Percentiles rank a stretch among this genome's conserved stretches.
These are phyloP conservation scores for Flaveria linearis DNA, from an alignment of 129 eudicot genomes.

Conservation along the genomic window DNA sequence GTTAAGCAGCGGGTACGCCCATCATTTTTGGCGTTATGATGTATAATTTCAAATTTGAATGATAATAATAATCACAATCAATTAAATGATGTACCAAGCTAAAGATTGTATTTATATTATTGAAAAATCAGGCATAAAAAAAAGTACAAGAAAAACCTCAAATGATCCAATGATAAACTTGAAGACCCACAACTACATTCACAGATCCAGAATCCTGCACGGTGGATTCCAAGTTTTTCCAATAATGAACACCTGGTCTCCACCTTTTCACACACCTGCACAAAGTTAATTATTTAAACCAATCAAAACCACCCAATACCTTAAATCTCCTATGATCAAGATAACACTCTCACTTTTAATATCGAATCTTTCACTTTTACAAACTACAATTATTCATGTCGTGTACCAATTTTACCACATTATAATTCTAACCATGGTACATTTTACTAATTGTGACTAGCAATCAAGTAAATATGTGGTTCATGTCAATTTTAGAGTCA, in stretches of 20 bases:
- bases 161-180: slow-evolving; percentile 30
- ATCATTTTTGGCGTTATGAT: too few relatives aligned
- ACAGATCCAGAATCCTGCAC: slow-evolving; percentile 63
- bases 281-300: slow-evolving; percentile 15
- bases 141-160: slow-evolving; percentile 40
- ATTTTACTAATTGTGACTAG: neutral
- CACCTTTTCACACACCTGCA: slow-evolving; percentile 45
- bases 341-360: neutral
- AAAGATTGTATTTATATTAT: neutral
- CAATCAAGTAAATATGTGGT: neutral
- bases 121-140: slow-evolving; percentile 3
- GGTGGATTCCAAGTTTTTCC: slow-evolving; percentile 51
- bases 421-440: neutral
- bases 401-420: neutral
- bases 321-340: neutral
- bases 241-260: slow-evolving; percentile 70
- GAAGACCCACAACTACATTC: slow-evolving; percentile 70
- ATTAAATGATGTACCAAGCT: slow-evolving; percentile 9
- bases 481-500: neutral
- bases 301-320: neutral
- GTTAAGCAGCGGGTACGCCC: too few relatives aligned
- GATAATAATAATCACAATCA: neutral
- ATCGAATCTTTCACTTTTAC: neutral
- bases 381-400: neutral
- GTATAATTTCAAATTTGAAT: neutral